Conservation (phyloP, 495 filamentous ascomycete species). For the Hypomontagnella submonticulosa region DNA sequence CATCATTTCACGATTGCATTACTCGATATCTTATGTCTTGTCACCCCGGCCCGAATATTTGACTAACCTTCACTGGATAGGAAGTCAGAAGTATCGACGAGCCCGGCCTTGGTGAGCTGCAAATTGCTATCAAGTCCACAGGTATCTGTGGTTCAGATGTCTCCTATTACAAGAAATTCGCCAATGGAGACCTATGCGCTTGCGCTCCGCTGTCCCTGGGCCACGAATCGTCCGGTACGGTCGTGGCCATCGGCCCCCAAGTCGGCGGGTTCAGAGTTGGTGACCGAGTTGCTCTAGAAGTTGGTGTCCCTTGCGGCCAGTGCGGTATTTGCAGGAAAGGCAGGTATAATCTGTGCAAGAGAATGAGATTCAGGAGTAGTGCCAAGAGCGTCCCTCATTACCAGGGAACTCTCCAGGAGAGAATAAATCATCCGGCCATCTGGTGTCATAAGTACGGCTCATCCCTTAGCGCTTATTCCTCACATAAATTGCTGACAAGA, state of each 20-base stretch:
- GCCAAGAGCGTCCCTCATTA: conserved; percentile 86
- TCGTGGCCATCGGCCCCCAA: conserved; percentile 70
- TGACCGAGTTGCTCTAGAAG: conserved; percentile 88
- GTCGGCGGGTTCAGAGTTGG: conserved; percentile 67
- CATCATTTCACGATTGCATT: conserved; percentile 45
- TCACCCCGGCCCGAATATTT: background rate
- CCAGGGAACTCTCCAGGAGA: conserved; percentile 90
- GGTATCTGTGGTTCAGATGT: conserved; percentile 88
- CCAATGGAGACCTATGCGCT: conserved; percentile 83
- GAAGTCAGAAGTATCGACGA: conserved; percentile 60
- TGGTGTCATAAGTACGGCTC: conserved; percentile 75
- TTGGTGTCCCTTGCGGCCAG: conserved; percentile 81
- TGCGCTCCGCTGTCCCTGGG: conserved; percentile 78
- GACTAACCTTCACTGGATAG: conserved; percentile 43
- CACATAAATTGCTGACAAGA: conserved; percentile 36
- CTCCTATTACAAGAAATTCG: conserved; percentile 85
- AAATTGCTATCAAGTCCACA: conserved; percentile 78
- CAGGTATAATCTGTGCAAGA: conserved; percentile 88
- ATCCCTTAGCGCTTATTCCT: conserved; percentile 3
- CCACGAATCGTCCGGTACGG: conserved; percentile 80
- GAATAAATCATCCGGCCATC: conserved; percentile 84
- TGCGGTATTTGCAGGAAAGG: conserved; percentile 79
- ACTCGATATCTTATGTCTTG: conserved; percentile 11
- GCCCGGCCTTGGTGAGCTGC: conserved; percentile 68
- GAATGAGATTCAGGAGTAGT: conserved; percentile 83